Evolutionary conservation across 306 rosid genomes (phyloP).

Genomic region (Dryas drummondii): DNA sequence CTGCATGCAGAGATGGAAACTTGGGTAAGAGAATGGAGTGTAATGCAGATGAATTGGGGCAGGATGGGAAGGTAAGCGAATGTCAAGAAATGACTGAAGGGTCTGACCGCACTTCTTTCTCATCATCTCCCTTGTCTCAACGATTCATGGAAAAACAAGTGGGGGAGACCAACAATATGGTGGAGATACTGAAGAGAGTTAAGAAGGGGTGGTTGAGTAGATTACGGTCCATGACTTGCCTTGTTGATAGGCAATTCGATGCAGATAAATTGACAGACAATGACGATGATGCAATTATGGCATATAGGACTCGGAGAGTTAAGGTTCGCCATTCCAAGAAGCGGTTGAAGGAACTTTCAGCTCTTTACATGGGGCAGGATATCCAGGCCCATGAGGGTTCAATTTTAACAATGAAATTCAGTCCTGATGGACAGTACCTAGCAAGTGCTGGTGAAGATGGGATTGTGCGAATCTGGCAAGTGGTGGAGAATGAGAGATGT

Average conservation of each 20-base stretch:
- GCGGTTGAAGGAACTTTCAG: constrained; percentile 76
- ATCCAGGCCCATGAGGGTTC: constrained; percentile 87
- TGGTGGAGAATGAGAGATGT: constrained; percentile 78
- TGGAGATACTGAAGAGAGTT: constrained; percentile 22
- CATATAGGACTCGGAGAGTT: constrained; percentile 58
- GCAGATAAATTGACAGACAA: constrained; percentile 28
- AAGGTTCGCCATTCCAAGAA: constrained; percentile 70
- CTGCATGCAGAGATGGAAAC: constrained; percentile 32
- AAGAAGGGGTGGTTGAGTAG: constrained; percentile 63
- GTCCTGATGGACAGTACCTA: constrained; percentile 91
- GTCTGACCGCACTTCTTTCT: constrained; percentile 25
- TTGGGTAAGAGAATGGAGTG: constrained; percentile 20
- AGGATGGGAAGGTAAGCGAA: constrained; percentile 30
- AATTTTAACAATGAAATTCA: constrained; percentile 85
- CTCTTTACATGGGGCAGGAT: constrained; percentile 85
- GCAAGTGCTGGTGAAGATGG: constrained; percentile 95
- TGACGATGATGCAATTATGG: constrained; percentile 26
- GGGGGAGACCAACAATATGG: constrained; percentile 23
- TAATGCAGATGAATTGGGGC: constrained; percentile 38
- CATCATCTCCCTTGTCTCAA: constrained; percentile 40
- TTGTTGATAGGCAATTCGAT: constrained; percentile 44
- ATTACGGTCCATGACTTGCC: constrained; percentile 68
- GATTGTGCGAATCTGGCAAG: constrained; percentile 84
- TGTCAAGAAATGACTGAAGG: constrained; percentile 36
- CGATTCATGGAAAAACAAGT: constrained; percentile 29